Evolutionary conservation across 768 basidiomycete genomes (phyloP).

Genomic region (Lentinula raphanica): DNA sequence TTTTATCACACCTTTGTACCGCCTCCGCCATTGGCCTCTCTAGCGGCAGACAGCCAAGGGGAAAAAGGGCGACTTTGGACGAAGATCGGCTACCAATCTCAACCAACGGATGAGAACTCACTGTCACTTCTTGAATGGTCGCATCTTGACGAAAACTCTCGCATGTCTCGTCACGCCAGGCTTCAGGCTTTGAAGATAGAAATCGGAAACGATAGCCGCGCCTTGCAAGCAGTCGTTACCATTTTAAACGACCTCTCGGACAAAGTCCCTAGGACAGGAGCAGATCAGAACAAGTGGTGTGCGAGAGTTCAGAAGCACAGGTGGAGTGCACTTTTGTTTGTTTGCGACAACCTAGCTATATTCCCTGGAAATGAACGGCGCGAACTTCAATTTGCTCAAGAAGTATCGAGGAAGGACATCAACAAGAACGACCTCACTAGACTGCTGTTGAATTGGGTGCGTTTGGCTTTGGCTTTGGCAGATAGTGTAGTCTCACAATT

Average conservation of each 20-base stretch:
- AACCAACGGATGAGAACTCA: not conserved
- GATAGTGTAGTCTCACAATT: not conserved
- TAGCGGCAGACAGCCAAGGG: too few relatives aligned
- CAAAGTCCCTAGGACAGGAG: not conserved
- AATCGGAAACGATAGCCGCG: not conserved
- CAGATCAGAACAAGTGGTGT: not conserved
- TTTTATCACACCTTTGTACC: not conserved
- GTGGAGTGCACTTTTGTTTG: constrained; percentile 1
- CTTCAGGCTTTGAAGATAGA: not conserved
- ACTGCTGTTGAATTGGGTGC: not conserved
- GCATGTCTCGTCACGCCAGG: not conserved
- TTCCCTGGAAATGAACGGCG: not conserved
- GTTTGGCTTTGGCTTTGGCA: too few relatives aligned
- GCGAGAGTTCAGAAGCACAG: not conserved
- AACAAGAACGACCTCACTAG: not conserved
- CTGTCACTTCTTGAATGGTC: not conserved
- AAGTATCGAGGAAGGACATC: not conserved
- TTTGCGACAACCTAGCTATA: not conserved
- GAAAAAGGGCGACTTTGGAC: too few relatives aligned
- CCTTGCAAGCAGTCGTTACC: not conserved
- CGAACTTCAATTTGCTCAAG: not conserved
- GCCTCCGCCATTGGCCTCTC: not conserved
- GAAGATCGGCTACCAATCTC: not conserved
- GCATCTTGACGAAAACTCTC: not conserved
- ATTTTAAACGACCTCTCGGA: not conserved